Conservation (phyloP, 352 stramenopile species). For the Phytophthora crassamura region DNA sequence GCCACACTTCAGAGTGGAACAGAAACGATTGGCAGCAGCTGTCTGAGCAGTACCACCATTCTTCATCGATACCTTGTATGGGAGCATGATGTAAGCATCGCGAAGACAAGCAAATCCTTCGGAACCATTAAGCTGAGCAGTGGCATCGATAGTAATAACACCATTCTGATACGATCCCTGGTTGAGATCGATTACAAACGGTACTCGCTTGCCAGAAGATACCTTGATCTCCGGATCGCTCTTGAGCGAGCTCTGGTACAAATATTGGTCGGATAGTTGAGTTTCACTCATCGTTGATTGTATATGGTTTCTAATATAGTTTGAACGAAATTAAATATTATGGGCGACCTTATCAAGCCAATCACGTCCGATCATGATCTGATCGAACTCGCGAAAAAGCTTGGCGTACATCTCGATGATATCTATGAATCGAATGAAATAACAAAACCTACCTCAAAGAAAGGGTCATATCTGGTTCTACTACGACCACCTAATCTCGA, state of each 20-base stretch:
- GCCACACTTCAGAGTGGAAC: constrained; percentile 27
- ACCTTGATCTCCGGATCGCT: constrained; percentile 8
- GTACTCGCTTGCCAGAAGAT: constrained; percentile 6
- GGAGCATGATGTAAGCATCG: constrained; percentile 15
- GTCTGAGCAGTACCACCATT: constrained; percentile 8
- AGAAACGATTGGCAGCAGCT: constrained; percentile 29
- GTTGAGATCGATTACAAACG: constrained; percentile 8
- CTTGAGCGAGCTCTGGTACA: constrained; percentile 12
- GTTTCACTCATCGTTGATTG: constrained; percentile 7
- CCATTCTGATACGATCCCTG: constrained; percentile 11
- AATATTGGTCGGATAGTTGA: constrained; percentile 11
- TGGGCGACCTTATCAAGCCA: constrained; percentile 1
- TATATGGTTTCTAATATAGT: constrained; percentile 10
- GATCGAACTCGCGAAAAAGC: constrained; percentile 6
- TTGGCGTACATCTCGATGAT: constrained; percentile 3
- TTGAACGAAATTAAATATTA: constrained; percentile 9
- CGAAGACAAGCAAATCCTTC: constrained; percentile 14
- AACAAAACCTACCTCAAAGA: neutral
- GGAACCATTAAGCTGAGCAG: constrained; percentile 7
- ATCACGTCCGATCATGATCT: constrained; percentile 9
- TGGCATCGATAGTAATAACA: constrained; percentile 12
- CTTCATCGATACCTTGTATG: constrained; percentile 18
- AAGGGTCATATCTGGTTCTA: constrained; percentile 15
- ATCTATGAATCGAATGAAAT: constrained; percentile 14
- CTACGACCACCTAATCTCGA: constrained; percentile 1